phyloP scores from a whole-genome alignment of 192 early-diverging fungal species.

The Podochytrium sp. region DNA sequence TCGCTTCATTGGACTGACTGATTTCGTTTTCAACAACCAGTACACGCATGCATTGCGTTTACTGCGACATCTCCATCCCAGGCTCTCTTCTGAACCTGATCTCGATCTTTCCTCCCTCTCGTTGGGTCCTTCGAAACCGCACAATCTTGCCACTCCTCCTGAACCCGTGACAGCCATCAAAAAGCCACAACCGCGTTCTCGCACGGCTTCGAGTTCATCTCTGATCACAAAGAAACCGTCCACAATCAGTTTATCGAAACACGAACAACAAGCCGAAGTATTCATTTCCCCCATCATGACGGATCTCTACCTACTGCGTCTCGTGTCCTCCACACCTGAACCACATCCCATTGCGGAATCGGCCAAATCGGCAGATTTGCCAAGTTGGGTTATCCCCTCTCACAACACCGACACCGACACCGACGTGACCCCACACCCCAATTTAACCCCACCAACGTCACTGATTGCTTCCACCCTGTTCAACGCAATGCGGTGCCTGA shows the following conservation, averaged over 20 bases:
- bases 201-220: too few species aligned
- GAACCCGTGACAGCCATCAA: too few species aligned
- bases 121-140: too few species aligned
- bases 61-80: neutral
- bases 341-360: neutral
- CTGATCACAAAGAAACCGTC: too few species aligned
- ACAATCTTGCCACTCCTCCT: too few species aligned
- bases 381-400: neutral
- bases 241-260: too few species aligned
- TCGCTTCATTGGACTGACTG: neutral
- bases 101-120: too few species aligned
- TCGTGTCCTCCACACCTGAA: neutral
- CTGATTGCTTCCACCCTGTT: slow-evolving; percentile 4
- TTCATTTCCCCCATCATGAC: neutral
- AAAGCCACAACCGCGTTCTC: too few species aligned
- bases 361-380: neutral
- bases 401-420: neutral
- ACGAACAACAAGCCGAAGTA: too few species aligned
- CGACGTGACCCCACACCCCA: neutral
- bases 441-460: slow-evolving; percentile 1
- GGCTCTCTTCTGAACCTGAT: slow-evolving; percentile 1
- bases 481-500: slow-evolving; percentile 1
- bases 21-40: neutral
- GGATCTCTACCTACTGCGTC: neutral
- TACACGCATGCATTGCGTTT: neutral